Evolutionary conservation across 1,139 yeast genomes (phyloP).

Genomic region (Candida sanyaensis): DNA sequence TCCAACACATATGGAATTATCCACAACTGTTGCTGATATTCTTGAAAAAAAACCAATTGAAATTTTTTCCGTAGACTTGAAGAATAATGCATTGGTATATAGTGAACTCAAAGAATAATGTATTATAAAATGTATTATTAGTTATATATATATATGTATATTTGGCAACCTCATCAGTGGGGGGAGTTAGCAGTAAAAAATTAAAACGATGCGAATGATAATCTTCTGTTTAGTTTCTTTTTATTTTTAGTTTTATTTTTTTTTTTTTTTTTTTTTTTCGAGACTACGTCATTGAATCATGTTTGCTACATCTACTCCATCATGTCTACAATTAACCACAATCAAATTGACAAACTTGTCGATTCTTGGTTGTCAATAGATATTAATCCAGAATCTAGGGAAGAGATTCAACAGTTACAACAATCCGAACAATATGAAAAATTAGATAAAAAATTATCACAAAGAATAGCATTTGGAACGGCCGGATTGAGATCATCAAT

Average conservation of each 20-base stretch:
- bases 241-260: no score
- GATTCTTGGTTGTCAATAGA: conserved; percentile 52
- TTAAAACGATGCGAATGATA: neutral
- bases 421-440: conserved; percentile 38
- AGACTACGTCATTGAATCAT: neutral
- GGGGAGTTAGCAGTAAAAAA: neutral
- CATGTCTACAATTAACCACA: neutral
- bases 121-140: neutral
- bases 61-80: neutral
- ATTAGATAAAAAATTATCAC: conserved; percentile 51
- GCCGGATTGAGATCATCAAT: conserved; percentile 86
- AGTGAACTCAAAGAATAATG: neutral
- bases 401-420: conserved; percentile 56
- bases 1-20: conserved; percentile 8
- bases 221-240: no score
- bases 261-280: neutral
- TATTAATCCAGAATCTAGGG: conserved; percentile 52
- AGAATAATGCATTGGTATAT: neutral
- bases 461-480: conserved; percentile 83
- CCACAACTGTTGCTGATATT: conserved; percentile 8
- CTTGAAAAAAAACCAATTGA: conserved; percentile 8
- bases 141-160: neutral
- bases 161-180: no score
- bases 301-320: neutral
- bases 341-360: conserved; percentile 35